Base-by-base conservation (phyloP, 768 basidiomycete species). In the Collybia mongolica region DNA sequence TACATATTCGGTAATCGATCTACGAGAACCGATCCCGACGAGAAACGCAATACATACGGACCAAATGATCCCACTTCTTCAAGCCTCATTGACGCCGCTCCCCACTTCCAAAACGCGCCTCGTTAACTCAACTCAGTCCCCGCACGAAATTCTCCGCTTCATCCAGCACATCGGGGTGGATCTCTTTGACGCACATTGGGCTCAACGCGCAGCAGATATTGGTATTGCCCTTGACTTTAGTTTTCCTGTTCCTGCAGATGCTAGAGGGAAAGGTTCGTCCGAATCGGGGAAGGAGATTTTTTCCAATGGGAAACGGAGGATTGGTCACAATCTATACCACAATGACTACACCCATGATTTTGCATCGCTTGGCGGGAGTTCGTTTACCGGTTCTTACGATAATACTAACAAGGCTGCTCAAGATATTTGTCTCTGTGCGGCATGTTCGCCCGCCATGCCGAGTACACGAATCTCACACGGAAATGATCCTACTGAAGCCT, bases 171-270 rank as follows among this genome's bases (percentile, higher is more conserved):
- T 85, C 2, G 92, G 93, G 0, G 60, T 90, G 14, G 92, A 95
- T 60, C 54, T 93, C 0, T 85, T 93, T 52, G 90, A 93, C 57
- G 76, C 80, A 0, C 72, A 73, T 6, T 94, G 88, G 84, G 89
- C 82, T 0, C 80, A 84, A 52, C 65, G 71, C 2, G 83, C 85
- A 0, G 88, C 88, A 1, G 75, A 82, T 45, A 55, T 81, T 2
- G 93, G 93, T 11, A 68, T 93, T 14, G 89, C 85, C 0, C 71
- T 95, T 6, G 92, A 93, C 58, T 93, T 94, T 61, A 61, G 59
- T 3, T 93, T 95, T 62, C 91, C 89, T 0, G 74, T 65, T 6
- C 56, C 58, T 15, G 6, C 14, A n/a, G 48, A 39, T 35, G 45
- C 32, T 20, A 42, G 42, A 2, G 29, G 11, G 17, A 45, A 41